Percentiles rank a stretch among this genome's conserved stretches.
Evolutionary conservation across 176 grass and related monocot species (phyloP).

Genomic region (Zoysia pacifica): DNA sequence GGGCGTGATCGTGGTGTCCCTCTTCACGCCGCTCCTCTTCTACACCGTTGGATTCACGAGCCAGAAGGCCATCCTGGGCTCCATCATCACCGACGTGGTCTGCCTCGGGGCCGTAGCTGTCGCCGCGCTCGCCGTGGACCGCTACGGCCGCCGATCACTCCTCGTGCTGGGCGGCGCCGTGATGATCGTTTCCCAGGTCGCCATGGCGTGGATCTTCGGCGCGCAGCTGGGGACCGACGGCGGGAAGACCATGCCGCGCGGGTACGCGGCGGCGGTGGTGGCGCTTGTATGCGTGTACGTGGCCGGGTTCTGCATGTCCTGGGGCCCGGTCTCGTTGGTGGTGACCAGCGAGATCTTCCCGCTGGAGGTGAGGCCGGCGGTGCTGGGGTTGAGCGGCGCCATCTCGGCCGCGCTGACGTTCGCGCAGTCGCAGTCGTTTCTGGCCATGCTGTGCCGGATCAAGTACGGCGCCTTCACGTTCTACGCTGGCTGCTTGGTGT

Average conservation of each 20-base stretch:
- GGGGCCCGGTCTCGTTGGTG: slow-evolving; percentile 77
- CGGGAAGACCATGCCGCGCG: slow-evolving; percentile 36
- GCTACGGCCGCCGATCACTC: slow-evolving; percentile 41
- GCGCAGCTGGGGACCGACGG: slow-evolving; percentile 43
- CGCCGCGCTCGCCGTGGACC: slow-evolving; percentile 40
- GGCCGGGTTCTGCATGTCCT: slow-evolving; percentile 67
- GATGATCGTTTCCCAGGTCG: slow-evolving; percentile 48
- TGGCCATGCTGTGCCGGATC: slow-evolving; percentile 74
- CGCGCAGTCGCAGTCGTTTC: slow-evolving; percentile 78
- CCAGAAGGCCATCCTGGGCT: slow-evolving; percentile 54
- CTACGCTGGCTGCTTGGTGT: slow-evolving; percentile 57
- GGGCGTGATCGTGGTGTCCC: slow-evolving; percentile 53
- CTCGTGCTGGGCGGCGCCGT: slow-evolving; percentile 53
- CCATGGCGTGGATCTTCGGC: slow-evolving; percentile 65
- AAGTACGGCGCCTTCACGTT: slow-evolving; percentile 66
- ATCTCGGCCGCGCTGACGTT: slow-evolving; percentile 58
- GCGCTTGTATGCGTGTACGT: slow-evolving; percentile 61
- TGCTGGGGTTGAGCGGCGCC: slow-evolving; percentile 61
- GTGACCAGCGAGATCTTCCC: slow-evolving; percentile 75
- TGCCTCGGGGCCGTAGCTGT: slow-evolving; percentile 44
- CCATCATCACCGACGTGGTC: slow-evolving; percentile 59
- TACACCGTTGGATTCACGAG: slow-evolving; percentile 61
- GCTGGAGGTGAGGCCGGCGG: slow-evolving; percentile 76
- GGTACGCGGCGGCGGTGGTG: slow-evolving; percentile 59
- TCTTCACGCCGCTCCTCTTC: slow-evolving; percentile 69